These are phyloP conservation scores for Podospora pseudoanserina DNA, from an alignment of 495 filamentous ascomycete genomes.

Conservation along the genomic window DNA sequence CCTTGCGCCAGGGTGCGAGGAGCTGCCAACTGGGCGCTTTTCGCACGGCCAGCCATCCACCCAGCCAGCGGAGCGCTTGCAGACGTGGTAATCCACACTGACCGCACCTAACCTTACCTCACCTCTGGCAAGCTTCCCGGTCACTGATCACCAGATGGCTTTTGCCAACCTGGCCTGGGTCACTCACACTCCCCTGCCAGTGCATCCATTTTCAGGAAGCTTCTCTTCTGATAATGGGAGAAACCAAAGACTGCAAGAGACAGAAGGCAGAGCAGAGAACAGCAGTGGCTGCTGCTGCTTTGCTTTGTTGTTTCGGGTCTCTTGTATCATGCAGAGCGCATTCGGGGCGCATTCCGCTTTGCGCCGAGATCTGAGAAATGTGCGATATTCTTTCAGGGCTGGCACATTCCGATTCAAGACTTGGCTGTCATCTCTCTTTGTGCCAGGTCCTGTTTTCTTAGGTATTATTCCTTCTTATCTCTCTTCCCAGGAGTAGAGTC, in stretches of 20 bases:
- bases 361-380: constrained; percentile 1
- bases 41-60: constrained; percentile 12
- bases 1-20: not conserved
- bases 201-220: too few relatives aligned
- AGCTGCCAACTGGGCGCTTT: constrained; percentile 3
- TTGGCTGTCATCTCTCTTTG: not conserved
- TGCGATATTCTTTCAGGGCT: not conserved
- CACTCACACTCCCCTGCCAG: too few relatives aligned
- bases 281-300: not conserved
- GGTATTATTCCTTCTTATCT: not conserved
- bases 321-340: not conserved
- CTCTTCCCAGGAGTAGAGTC: not conserved
- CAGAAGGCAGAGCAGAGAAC: not conserved
- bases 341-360: constrained; percentile 2
- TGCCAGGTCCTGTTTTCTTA: not conserved
- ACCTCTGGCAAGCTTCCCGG: not conserved
- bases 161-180: not conserved
- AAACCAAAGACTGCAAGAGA: too few relatives aligned
- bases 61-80: constrained; percentile 13
- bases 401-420: not conserved
- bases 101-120: constrained; percentile 9
- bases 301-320: constrained; percentile 3
- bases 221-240: too few relatives aligned
- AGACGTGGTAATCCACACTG: constrained; percentile 7
- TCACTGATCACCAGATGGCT: not conserved